Percentiles rank a stretch among this genome's conserved stretches.
These are phyloP conservation scores for Chlorella ohadii DNA, from an alignment of 139 green algal species.

Conservation along the genomic window DNA sequence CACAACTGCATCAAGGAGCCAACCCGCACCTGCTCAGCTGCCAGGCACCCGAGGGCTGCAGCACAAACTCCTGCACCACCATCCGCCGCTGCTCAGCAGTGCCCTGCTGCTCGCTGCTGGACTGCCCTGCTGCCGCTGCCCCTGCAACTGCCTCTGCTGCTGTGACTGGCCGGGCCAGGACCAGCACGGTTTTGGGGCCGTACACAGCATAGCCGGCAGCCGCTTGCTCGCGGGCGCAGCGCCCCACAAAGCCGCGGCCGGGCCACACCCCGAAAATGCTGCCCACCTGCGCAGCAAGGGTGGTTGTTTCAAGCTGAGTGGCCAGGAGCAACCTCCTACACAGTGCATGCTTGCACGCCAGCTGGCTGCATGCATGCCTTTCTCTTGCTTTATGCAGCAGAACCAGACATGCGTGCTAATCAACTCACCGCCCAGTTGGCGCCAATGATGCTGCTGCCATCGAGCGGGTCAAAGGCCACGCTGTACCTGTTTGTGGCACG, in stretches of 20 bases:
- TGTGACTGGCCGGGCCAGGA: slow-evolving; percentile 62
- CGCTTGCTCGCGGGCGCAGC: slow-evolving; percentile 59
- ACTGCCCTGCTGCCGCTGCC: not conserved
- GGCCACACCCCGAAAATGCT: slow-evolving; percentile 89
- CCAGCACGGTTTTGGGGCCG: slow-evolving; percentile 80
- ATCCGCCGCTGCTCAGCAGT: not conserved
- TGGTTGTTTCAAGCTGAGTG: too few species aligned
- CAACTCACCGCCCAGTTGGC: slow-evolving; percentile 79
- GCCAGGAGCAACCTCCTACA: too few species aligned
- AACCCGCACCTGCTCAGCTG: slow-evolving; percentile 21
- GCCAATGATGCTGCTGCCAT: slow-evolving; percentile 79
- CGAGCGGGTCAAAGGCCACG: slow-evolving; percentile 89
- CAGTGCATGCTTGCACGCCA: too few species aligned
- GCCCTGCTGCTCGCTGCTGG: not conserved
- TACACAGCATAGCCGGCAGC: slow-evolving; percentile 85
- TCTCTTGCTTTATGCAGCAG: too few species aligned
- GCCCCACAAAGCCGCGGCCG: slow-evolving; percentile 63
- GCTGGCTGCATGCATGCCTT: too few species aligned
- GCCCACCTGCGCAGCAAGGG: slow-evolving; percentile 43
- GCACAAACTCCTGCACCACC: slow-evolving; percentile 57
- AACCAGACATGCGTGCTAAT: too few species aligned
- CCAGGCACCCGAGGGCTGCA: slow-evolving; percentile 3
- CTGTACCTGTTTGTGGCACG: not conserved
- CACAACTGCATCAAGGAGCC: not conserved
- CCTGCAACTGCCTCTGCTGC: too few species aligned